phyloP scores from a whole-genome alignment of 768 basidiomycete genomes.

The Butyriboletus loyo region DNA sequence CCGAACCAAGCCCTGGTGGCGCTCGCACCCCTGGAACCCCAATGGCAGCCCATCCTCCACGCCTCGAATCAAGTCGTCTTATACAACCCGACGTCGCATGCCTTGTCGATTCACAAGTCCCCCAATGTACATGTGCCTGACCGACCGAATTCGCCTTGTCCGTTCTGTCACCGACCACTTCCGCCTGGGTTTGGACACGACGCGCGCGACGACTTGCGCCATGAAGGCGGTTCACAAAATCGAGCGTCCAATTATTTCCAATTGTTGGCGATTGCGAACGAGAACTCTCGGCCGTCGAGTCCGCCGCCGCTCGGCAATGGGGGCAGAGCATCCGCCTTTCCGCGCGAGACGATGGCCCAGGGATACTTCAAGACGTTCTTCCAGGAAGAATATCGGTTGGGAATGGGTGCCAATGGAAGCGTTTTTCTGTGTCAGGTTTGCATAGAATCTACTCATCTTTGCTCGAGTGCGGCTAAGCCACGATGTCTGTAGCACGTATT shows the following conservation, averaged over 20 bases:
- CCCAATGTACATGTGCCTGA: constrained; percentile 24
- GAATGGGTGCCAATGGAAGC: constrained; percentile 93
- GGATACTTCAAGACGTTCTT: constrained; percentile 95
- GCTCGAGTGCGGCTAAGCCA: constrained; percentile 1
- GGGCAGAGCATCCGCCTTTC: constrained; percentile 41
- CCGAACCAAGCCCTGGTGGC: constrained; percentile 31
- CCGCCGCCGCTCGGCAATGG: constrained; percentile 36
- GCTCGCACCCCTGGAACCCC: constrained; percentile 23
- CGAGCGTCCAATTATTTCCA: constrained; percentile 81
- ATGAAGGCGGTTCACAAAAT: constrained; percentile 44
- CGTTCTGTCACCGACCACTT: constrained; percentile 69
- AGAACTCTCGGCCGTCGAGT: constrained; percentile 51
- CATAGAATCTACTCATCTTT: not conserved
- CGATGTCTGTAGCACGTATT: constrained; percentile 62
- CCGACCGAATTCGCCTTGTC: constrained; percentile 45
- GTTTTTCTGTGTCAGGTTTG: constrained; percentile 85
- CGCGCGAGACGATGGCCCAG: constrained; percentile 76
- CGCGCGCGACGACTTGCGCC: constrained; percentile 25
- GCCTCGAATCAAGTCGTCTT: constrained; percentile 84
- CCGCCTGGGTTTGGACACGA: constrained; percentile 41
- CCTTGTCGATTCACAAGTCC: constrained; percentile 58
- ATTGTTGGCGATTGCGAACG: constrained; percentile 68
- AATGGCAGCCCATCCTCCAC: constrained; percentile 81
- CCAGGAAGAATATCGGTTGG: constrained; percentile 80
- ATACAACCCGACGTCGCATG: constrained; percentile 84